Evolutionary conservation across 2,329 filamentous ascomycete genomes (phyloP).

Genomic region (Sporothrix pallida): DNA sequence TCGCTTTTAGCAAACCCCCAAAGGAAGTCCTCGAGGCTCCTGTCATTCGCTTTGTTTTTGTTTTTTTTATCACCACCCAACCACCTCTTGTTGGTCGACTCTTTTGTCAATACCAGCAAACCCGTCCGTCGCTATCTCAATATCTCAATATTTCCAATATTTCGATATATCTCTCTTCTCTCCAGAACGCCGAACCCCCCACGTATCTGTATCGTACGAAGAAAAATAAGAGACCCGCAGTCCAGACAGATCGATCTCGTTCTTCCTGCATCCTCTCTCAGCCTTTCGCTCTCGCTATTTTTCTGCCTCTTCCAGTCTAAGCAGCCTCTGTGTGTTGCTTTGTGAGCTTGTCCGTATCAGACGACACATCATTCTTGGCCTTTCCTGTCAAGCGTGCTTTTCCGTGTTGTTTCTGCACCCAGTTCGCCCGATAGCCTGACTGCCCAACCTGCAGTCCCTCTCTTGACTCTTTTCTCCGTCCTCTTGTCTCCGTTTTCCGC

Average conservation of each 20-base stretch:
- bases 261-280: conserved; percentile 7
- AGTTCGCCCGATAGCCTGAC: conserved; percentile 12
- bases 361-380: conserved; percentile 6
- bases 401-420: conserved; percentile 9
- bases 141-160: background rate
- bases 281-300: conserved; percentile 21
- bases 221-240: conserved; percentile 1
- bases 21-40: conserved; percentile 77
- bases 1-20: conserved; percentile 55
- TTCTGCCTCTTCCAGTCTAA: background rate
- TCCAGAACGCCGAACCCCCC: conserved; percentile 2
- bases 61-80: conserved; percentile 43
- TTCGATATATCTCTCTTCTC: background rate
- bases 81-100: conserved; percentile 21
- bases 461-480: background rate
- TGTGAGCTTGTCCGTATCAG: conserved; percentile 24
- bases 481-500: background rate
- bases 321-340: conserved; percentile 15
- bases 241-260: background rate
- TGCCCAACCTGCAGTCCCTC: conserved; percentile 18
- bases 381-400: conserved; percentile 12
- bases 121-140: conserved; percentile 30
- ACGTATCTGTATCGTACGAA: conserved; percentile 29
- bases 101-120: conserved; percentile 14
- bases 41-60: conserved; percentile 73